Conservation (phyloP, 257 asterid species). For the Jasminum sambac region DNA sequence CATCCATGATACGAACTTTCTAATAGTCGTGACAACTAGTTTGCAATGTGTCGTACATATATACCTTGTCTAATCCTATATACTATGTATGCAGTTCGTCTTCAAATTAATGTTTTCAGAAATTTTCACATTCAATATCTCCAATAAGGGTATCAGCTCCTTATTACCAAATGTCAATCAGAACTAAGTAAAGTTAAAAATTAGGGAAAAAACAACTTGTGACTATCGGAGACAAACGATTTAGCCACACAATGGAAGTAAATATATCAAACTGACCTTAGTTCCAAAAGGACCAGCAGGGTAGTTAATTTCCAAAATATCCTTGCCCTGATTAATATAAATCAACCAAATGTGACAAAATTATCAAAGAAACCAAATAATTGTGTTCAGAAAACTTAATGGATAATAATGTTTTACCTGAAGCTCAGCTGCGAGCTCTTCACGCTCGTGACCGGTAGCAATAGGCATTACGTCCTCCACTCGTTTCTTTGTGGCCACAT, state of each 20-base stretch:
- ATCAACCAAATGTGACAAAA: neutral
- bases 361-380: neutral
- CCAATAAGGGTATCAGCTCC: neutral
- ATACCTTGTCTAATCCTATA: neutral
- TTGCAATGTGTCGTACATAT: neutral
- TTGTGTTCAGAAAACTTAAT: neutral
- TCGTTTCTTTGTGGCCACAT: conserved; percentile 47
- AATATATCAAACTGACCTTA: conserved; percentile 39
- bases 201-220: neutral
- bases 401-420: conserved; percentile 43
- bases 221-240: neutral
- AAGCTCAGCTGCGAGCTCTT: conserved; percentile 88
- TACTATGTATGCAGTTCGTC: neutral
- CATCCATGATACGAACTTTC: neutral
- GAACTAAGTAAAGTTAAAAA: neutral
- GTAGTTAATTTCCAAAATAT: conserved; percentile 53
- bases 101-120: conserved; percentile 8
- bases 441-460: conserved; percentile 97
- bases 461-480: conserved; percentile 92
- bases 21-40: neutral
- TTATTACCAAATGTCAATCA: neutral
- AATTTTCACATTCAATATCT: neutral
- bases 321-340: conserved; percentile 44
- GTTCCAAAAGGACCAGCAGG: conserved; percentile 60
- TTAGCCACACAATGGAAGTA: neutral